phyloP scores from a whole-genome alignment of 805 yeast genomes.

The Suhomyces sp. region DNA sequence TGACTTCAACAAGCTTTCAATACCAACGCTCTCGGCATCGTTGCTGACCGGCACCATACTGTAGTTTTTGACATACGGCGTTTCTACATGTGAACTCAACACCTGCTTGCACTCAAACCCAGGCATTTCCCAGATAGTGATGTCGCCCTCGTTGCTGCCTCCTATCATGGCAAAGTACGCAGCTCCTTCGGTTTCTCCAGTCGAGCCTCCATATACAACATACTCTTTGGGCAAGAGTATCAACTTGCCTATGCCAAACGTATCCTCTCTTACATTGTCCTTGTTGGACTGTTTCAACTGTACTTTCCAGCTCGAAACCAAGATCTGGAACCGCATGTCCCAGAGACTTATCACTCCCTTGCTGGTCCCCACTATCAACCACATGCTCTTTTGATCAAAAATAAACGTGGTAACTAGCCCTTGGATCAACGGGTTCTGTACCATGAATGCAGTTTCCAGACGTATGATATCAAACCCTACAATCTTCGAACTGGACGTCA shows the following conservation, averaged over 20 bases:
- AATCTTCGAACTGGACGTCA: constrained; percentile 54
- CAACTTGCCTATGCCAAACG: constrained; percentile 41
- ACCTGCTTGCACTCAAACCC: constrained; percentile 51
- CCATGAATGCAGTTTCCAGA: constrained; percentile 39
- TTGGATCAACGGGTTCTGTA: constrained; percentile 57
- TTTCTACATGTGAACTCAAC: constrained; percentile 16
- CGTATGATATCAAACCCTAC: constrained; percentile 56
- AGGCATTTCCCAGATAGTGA: constrained; percentile 75
- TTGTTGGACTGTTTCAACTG: constrained; percentile 2
- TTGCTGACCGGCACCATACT: constrained; percentile 18
- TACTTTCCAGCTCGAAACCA: constrained; percentile 62
- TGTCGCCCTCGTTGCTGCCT: constrained; percentile 57
- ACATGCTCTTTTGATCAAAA: constrained; percentile 49
- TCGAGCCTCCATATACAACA: constrained; percentile 23
- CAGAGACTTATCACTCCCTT: constrained; percentile 74
- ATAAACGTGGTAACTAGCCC: constrained; percentile 66
- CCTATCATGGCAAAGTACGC: constrained; percentile 54
- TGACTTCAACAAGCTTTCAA: constrained; percentile 17
- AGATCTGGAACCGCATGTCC: constrained; percentile 70
- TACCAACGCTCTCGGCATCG: constrained; percentile 8
- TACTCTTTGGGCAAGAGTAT: constrained; percentile 40
- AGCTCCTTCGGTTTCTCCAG: constrained; percentile 11
- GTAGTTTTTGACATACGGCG: constrained; percentile 23
- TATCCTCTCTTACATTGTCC: constrained; percentile 11
- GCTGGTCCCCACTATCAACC: constrained; percentile 74